Conservation (phyloP, 176 grass and related monocot genomes). For the Phoenix roebelenii region DNA sequence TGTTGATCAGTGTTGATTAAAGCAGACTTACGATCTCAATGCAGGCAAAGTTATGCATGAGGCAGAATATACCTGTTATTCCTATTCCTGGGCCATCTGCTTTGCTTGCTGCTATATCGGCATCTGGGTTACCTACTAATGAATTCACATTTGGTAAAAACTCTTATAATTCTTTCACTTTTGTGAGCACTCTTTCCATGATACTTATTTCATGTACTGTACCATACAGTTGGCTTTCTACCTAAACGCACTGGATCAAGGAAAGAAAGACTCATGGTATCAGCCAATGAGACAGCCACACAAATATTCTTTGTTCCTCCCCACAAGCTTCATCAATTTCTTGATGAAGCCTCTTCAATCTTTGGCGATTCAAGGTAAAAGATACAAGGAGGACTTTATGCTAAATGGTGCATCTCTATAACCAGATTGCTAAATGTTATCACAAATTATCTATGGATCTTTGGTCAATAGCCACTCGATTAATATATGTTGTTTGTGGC, state of each 20-base stretch:
- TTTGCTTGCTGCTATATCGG: constrained; percentile 71
- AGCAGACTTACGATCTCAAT: not conserved
- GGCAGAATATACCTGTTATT: constrained; percentile 60
- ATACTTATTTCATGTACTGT: constrained; percentile 4
- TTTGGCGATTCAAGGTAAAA: constrained; percentile 72
- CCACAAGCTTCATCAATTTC: constrained; percentile 80
- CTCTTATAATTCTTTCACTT: constrained; percentile 1
- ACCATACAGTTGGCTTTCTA: constrained; percentile 74
- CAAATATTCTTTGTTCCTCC: constrained; percentile 94
- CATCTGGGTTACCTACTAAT: constrained; percentile 66
- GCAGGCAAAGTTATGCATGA: constrained; percentile 73
- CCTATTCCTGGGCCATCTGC: constrained; percentile 89
- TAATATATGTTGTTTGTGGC: too few species aligned
- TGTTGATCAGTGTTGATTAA: too few species aligned
- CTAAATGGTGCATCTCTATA: not conserved
- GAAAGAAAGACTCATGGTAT: constrained; percentile 59
- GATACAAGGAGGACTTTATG: not conserved
- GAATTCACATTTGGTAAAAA: constrained; percentile 92
- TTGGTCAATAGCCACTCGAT: too few species aligned
- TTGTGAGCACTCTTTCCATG: not conserved
- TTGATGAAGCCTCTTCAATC: constrained; percentile 48
- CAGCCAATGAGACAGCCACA: constrained; percentile 61
- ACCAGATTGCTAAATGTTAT: too few species aligned
- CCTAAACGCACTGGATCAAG: constrained; percentile 67
- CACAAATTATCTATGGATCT: too few species aligned